Evolutionary conservation across 768 basidiomycete species (phyloP).

Genomic region (Leccinum uliginosum): DNA sequence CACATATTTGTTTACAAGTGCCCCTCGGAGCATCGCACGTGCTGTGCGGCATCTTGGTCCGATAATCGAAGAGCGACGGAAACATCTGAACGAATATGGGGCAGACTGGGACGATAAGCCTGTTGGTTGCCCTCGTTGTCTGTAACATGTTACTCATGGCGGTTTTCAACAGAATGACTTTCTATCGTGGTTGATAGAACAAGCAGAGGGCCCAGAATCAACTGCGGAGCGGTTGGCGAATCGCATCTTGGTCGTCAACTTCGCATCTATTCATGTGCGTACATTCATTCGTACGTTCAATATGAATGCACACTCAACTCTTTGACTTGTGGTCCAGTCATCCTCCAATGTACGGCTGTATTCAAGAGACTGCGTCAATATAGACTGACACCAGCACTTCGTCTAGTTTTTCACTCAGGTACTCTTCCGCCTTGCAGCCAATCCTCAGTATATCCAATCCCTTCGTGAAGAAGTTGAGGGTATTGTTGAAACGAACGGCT

Average conservation of each 20-base stretch:
- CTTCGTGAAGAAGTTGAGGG: not conserved
- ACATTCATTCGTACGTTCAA: not conserved
- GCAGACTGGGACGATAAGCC: conserved; percentile 29
- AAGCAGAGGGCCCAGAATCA: conserved; percentile 14
- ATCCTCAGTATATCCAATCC: not conserved
- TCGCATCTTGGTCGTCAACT: conserved; percentile 12
- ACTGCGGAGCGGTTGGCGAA: conserved; percentile 19
- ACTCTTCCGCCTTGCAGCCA: not conserved
- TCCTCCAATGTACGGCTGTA: not conserved
- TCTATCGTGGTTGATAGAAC: conserved; percentile 30
- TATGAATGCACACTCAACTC: not conserved
- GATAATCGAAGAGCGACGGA: conserved; percentile 27
- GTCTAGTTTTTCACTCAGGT: not conserved
- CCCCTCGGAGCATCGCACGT: not conserved
- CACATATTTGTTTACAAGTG: not conserved
- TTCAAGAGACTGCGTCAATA: too few relatives aligned
- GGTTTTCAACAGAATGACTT: conserved; percentile 28
- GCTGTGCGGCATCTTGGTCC: conserved; percentile 18
- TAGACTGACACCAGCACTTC: not conserved
- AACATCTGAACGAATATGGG: conserved; percentile 19
- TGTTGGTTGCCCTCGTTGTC: conserved; percentile 15
- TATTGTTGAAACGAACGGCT: not conserved
- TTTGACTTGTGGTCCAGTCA: not conserved
- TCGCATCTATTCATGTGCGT: conserved; percentile 24
- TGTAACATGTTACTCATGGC: not conserved